Base-by-base conservation (phyloP, 345 rosid genomes). In the Bruguiera gymnorhiza region DNA sequence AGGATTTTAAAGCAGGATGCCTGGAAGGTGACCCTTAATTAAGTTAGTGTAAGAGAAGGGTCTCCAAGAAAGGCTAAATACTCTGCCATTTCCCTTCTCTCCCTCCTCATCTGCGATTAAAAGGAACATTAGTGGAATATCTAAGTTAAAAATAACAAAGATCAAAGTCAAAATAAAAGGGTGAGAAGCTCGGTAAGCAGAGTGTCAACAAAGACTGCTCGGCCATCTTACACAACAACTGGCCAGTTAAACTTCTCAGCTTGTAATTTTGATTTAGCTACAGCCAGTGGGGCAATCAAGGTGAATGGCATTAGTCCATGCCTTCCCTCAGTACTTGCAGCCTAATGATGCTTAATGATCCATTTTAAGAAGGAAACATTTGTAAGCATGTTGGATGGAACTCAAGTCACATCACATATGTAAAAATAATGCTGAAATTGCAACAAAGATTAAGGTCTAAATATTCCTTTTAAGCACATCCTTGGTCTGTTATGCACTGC, bases 151-250 rank as follows among this genome's bases (percentile, higher is more conserved):
- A 26, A 48, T 3, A 43, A 30, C 0, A 26, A 30, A 27, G 36
- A 23, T 6, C 2, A 19, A 1, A 7, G 36, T 4, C 31, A 2
- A 1, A 7, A 55, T 53, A 32, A 8, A 26, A 66, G 79, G 88
- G 85, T 91, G n/a, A 76, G 87, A 88, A 87, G 86, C 79, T 91
- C 92, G 91, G 97, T 91, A 88, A 91, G 94, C 94, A 91, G 89
- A 87, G 78, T 53, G 84, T 78, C 87, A 81, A 91, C 73, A 65
- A 75, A 78, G 78, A 50, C 62, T 39, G n/a, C 48, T 76, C 68
- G 60, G 19, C 63, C 57, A 78, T 69, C 84, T 26, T 73, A 72
- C 68, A 77, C 89, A 77, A 89, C 81, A 75, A 88, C 86, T 88
- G 91, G 89, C 92, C 97, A 88, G 87, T 80, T 69, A 87, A 87